Base-by-base conservation (phyloP, 495 filamentous ascomycete species). In the Xylaria sp. region DNA sequence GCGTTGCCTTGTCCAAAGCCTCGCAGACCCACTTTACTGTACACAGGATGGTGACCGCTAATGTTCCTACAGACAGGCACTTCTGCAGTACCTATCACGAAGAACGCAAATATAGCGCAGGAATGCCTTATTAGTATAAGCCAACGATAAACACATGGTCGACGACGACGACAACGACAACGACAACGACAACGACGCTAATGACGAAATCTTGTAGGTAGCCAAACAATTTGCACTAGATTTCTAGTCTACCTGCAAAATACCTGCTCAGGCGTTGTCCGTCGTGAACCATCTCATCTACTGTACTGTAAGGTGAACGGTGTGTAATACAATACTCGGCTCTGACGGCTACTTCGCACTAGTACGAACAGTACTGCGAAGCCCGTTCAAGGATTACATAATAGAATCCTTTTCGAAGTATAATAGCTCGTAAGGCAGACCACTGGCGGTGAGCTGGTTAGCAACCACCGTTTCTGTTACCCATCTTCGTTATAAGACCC, bases 1-100 rank as follows among this genome's bases (percentile, higher is more conserved):
- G 33, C 5, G n/a, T 37, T 59, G 26, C 52, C 52, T 59, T 12
- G 31, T 59, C 33, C 55, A 31, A 58, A 58, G 55, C 55, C 31
- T 58, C 2, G 15, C 15, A 33, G 55, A 31, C 55, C 55, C 57
- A 37, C 31, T 21, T 59, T 37, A 37, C 8, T 8, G 35, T 37
- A 37, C 29, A 59, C 29, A 3, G 33, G 19, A 35, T 58, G 55
- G 57, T 21, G 19, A 26, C 24, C n/a, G n/a, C n/a, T n/a, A n/a
- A n/a, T n/a, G n/a, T n/a, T n/a, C n/a, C n/a, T n/a, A n/a, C n/a
- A n/a, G n/a, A n/a, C n/a, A n/a, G n/a, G n/a, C n/a, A n/a, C n/a
- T n/a, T n/a, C n/a, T n/a, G 5, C 19, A 46, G 19, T 15, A 46
- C 12, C 14, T 33, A 21, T n/a, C n/a, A n/a, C n/a, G 21, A 8